These are phyloP conservation scores for Trichoderma guizhouense DNA, from an alignment of 2,329 filamentous ascomycete genomes.

Conservation along the genomic window DNA sequence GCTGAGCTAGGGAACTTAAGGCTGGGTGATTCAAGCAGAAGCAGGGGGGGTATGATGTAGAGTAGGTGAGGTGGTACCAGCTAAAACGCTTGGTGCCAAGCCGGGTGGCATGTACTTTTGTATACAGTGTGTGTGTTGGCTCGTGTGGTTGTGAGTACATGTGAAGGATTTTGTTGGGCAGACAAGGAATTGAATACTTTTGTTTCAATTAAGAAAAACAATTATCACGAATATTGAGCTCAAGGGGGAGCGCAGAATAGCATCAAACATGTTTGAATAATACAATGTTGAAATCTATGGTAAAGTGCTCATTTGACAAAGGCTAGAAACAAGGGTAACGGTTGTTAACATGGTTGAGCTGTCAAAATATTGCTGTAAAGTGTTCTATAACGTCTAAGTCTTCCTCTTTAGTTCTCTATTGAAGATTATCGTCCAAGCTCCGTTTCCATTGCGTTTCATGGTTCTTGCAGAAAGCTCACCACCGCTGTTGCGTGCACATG, in stretches of 20 bases:
- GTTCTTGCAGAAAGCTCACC: conserved; percentile 6
- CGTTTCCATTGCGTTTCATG: not conserved
- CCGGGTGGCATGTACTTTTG: not conserved
- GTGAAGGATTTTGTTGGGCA: not conserved
- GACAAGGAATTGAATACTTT: not conserved
- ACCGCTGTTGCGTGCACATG: not conserved
- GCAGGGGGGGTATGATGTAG: conserved; percentile 1
- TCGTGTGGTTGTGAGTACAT: not conserved
- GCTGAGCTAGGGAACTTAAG: conserved; percentile 13
- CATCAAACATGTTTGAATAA: not conserved
- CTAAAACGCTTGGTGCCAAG: not conserved
- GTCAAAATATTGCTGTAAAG: not conserved
- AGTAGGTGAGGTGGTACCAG: not conserved
- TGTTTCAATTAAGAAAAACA: not conserved
- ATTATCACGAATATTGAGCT: not conserved
- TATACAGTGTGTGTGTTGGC: not conserved
- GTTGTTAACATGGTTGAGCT: not conserved
- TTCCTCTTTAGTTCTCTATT: not conserved
- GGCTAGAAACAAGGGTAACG: not conserved
- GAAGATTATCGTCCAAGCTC: not conserved
- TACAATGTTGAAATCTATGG: not conserved
- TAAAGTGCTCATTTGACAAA: not conserved
- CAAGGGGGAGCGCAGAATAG: not conserved
- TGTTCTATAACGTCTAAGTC: not conserved
- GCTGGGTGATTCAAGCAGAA: conserved; percentile 7